Evolutionary conservation across 2,329 filamentous ascomycete species (phyloP).

Genomic region (Proliferodiscus dingleyae): DNA sequence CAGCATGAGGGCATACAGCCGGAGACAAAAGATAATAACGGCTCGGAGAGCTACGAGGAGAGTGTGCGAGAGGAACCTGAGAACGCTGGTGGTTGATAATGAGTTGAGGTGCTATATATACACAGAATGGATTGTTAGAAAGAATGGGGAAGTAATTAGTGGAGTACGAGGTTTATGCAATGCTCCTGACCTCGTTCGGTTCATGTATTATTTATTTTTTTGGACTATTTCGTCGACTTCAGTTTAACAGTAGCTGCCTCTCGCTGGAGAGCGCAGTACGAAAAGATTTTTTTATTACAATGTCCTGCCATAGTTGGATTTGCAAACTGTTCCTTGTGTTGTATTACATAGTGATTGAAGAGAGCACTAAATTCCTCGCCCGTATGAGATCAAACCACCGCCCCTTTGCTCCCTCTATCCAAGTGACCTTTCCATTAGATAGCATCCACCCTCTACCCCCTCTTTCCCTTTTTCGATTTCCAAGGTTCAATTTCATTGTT

Average conservation of each 20-base stretch:
- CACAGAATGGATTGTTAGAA: not conserved
- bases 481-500: not conserved
- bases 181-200: not conserved
- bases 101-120: not conserved
- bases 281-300: not conserved
- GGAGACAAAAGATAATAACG: not conserved
- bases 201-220: not conserved
- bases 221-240: not conserved
- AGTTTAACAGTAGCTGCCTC: not conserved
- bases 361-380: not conserved
- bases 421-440: not conserved
- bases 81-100: not conserved
- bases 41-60: not conserved
- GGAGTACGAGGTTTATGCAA: not conserved
- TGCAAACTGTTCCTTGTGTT: not conserved
- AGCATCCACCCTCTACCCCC: not conserved
- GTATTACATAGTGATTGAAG: not conserved
- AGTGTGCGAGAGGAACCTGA: not conserved
- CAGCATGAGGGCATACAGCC: not conserved
- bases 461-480: not conserved
- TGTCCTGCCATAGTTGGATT: not conserved
- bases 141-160: not conserved
- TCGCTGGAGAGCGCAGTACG: not conserved
- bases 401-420: not conserved
- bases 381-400: not conserved